phyloP scores from a whole-genome alignment of 106 monocot species.

The Dactylorhiza incarnata region DNA sequence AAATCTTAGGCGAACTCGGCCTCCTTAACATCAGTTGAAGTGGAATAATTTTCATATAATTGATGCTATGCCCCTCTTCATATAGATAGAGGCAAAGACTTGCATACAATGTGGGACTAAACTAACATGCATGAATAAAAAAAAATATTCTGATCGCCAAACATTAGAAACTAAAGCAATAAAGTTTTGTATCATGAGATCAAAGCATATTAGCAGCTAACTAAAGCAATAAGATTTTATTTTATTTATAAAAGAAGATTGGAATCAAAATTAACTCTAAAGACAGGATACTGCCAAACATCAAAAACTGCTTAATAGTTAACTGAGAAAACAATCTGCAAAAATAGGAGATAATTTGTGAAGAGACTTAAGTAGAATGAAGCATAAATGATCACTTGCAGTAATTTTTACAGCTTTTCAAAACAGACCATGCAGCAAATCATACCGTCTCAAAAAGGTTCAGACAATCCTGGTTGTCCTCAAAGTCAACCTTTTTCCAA shows the following conservation, averaged over 20 bases:
- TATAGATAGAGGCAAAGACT: too few relatives aligned
- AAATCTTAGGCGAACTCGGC: too few relatives aligned
- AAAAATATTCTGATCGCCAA: too few relatives aligned
- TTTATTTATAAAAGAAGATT: not conserved
- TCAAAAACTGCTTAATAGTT: not conserved
- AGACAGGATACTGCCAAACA: not conserved
- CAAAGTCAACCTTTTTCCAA: constrained; percentile 92
- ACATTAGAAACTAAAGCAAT: not conserved
- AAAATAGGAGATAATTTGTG: not conserved
- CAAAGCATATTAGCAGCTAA: not conserved
- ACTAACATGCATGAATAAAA: too few relatives aligned
- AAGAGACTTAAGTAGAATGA: not conserved
- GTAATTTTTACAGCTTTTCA: not conserved
- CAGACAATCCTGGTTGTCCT: constrained; percentile 92
- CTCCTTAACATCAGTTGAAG: too few relatives aligned
- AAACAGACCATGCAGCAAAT: not conserved
- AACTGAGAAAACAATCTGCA: not conserved
- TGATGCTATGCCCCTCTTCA: too few relatives aligned
- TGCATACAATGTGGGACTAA: too few relatives aligned
- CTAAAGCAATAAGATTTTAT: not conserved
- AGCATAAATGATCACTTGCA: not conserved
- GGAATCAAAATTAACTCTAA: not conserved
- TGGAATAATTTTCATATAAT: too few relatives aligned
- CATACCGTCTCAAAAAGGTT: constrained; percentile 93
- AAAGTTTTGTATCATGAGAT: not conserved